Evolutionary conservation across 2,329 filamentous ascomycete species (phyloP), one percentile per base, ranked within the genome.

Genomic region (Paraphaeosphaeria sporulosa): DNA sequence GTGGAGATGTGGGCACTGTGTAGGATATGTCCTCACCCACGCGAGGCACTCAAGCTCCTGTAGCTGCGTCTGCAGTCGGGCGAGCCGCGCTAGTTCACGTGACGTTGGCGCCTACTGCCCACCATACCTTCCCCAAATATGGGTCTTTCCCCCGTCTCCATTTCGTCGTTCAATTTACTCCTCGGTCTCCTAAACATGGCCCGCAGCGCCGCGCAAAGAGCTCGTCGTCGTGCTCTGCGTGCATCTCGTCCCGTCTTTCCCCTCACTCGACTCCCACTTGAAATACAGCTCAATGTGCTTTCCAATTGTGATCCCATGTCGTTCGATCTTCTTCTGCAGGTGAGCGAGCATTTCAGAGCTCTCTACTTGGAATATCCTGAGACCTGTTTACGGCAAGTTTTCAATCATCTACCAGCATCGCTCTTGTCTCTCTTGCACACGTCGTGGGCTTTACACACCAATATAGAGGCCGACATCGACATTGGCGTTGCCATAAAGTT

Each of bases 351-450:
- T 25, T 21, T 61, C 42, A 58, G 57, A 46, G 51, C 19, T 36
- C 51, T 64, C 7, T 60, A 62, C 52, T 52, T 60, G 21, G 13
- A n/a, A 15, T 63, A 60, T 36, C 44, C 61, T 7, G 60, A 61
- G 36, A 36, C 50, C n/a, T 32, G 27, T 23, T 19, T 62, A 17
- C 55, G 40, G 25, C 53, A 43, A 27, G 56, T 63, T 19, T 34
- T 65, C 15, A 19, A 25, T 2, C 36, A 59, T 4, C 19, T 54
- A 9, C 61, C 57, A 42, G 2, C 57, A 54, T 15, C 23, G 57
- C 7, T 27, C 2, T 5, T 34, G 36, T 43, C 51, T 62, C 17
- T 32, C 60, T 6, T 57, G 30, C 25, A 48, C 44, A 25, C 61
- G 49, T 15, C 60, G 40, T 47, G 59, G 53, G 19, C 43, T 60